phyloP scores from a whole-genome alignment of 2,329 filamentous ascomycete genomes.

The Cyphellophora europaea region DNA sequence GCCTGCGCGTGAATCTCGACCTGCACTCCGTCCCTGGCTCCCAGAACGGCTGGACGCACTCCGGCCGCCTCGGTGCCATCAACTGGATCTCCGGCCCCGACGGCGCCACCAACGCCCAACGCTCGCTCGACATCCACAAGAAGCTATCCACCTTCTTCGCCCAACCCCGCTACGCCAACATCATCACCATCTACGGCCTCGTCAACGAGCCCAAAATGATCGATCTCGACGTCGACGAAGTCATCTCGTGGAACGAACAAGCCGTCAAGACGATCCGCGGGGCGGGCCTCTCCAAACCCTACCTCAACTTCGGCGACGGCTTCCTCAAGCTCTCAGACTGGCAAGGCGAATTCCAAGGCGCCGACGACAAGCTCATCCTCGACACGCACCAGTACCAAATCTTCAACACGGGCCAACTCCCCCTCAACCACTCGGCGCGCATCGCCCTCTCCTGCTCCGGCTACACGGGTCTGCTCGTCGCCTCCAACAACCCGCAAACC shows the following conservation, averaged over 20 bases:
- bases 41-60: conserved; percentile 98
- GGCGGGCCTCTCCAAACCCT: conserved; percentile 59
- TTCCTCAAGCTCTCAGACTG: conserved; percentile 88
- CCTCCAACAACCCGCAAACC: conserved; percentile 54
- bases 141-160: conserved; percentile 85
- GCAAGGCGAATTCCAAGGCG: conserved; percentile 69
- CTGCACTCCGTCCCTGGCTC: conserved; percentile 84
- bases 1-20: conserved; percentile 85
- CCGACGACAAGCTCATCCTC: conserved; percentile 63
- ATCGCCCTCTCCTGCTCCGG: conserved; percentile 77
- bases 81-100: conserved; percentile 88
- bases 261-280: conserved; percentile 63
- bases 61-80: conserved; percentile 69
- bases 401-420: conserved; percentile 84
- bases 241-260: conserved; percentile 69
- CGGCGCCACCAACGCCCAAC: conserved; percentile 66
- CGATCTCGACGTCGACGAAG: conserved; percentile 49
- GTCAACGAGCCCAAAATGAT: conserved; percentile 92
- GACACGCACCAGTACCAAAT: conserved; percentile 98
- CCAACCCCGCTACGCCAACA: conserved; percentile 83
- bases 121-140: conserved; percentile 79
- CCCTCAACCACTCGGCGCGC: conserved; percentile 71
- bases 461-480: conserved; percentile 71
- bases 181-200: conserved; percentile 86
- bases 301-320: conserved; percentile 84